Base-by-base conservation (phyloP, 1,139 yeast genomes). In the Nakaseomyces kungkrabaensis region DNA sequence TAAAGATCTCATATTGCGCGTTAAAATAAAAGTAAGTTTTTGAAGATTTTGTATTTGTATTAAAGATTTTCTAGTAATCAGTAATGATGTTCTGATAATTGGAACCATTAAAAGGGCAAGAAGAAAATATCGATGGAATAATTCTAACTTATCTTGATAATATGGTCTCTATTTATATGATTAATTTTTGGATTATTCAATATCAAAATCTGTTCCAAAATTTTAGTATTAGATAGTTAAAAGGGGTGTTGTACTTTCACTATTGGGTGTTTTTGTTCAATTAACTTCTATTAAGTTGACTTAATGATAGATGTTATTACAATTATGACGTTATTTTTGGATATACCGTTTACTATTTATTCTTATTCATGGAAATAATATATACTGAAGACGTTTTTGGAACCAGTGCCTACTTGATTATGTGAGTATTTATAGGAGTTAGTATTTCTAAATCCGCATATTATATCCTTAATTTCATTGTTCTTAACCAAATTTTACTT, bases 1-100 rank as follows among this genome's bases (percentile, higher is more conserved):
- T 38, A 75, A 56, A 31, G 76, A 79, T 61, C 67, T 71, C 79
- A 75, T 74, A 27, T 47, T 48, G 17, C 42, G 29, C 25, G 29
- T 24, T 25, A 25, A 25, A 5, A 38, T 47, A 33, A 43, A 33
- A 44, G 48, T 13, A 17, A 17, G 22, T 9, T n/a, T 4, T 37
- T 33, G 36, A n/a, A 33, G 10, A 33, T 33, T 33, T 33, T 36
- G 31, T 26, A n/a, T 36, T 26, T 9, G 36, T 37, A 26, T 34
- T 10, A 34, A 1, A 26, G 13, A 13, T 34, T 26, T 29, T 33
- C 17, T 29, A 11, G 17, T 45, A 10, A 27, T 36, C 42, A 27
- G 38, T 44, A 38, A 38, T 25, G 42, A 25, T 38, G 42, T 38
- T 26, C 42, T 38, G 5, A 38, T 38, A 26, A 25, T 24, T 38